These are phyloP conservation scores for Colletotrichum tofieldiae DNA, from an alignment of 2,329 filamentous ascomycete genomes.

Conservation along the genomic window DNA sequence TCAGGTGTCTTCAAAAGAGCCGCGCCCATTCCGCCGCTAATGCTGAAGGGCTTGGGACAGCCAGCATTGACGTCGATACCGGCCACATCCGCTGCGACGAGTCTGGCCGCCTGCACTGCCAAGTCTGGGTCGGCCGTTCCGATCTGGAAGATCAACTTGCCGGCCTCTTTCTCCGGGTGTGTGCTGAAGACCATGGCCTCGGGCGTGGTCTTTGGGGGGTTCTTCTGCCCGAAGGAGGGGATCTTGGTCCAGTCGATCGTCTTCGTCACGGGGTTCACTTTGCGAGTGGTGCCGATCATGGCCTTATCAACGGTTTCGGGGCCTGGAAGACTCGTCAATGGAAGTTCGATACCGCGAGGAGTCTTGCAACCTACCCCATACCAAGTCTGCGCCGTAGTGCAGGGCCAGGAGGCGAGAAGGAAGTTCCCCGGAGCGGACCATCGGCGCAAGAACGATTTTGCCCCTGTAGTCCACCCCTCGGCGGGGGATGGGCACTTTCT, in stretches of 20 bases:
- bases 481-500: slow-evolving; percentile 85
- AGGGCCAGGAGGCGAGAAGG: slow-evolving; percentile 90
- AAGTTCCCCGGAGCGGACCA: slow-evolving; percentile 97
- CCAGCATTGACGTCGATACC: slow-evolving; percentile 98
- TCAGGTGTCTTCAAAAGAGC: slow-evolving; percentile 90
- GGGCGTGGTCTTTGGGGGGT: slow-evolving; percentile 66
- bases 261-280: slow-evolving; percentile 80
- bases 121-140: slow-evolving; percentile 87
- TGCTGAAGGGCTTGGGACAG: slow-evolving; percentile 98
- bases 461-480: slow-evolving; percentile 94
- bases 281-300: slow-evolving; percentile 88
- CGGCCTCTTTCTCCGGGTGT: slow-evolving; percentile 82
- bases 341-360: too few species aligned
- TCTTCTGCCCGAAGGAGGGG: slow-evolving; percentile 78
- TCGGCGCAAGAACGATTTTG: slow-evolving; percentile 95
- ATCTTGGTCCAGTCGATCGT: slow-evolving; percentile 89
- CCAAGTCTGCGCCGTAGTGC: slow-evolving; percentile 95
- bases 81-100: slow-evolving; percentile 89
- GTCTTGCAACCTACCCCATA: slow-evolving; percentile 80
- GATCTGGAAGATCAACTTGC: slow-evolving; percentile 89
- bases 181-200: slow-evolving; percentile 87
- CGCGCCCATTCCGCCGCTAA: slow-evolving; percentile 94
- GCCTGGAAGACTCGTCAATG: slow-evolving; percentile 62
- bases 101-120: slow-evolving; percentile 86
- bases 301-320: slow-evolving; percentile 95